These are phyloP conservation scores for Fusarium drepaniforme DNA, from an alignment of 2,329 filamentous ascomycete species.

Conservation along the genomic window DNA sequence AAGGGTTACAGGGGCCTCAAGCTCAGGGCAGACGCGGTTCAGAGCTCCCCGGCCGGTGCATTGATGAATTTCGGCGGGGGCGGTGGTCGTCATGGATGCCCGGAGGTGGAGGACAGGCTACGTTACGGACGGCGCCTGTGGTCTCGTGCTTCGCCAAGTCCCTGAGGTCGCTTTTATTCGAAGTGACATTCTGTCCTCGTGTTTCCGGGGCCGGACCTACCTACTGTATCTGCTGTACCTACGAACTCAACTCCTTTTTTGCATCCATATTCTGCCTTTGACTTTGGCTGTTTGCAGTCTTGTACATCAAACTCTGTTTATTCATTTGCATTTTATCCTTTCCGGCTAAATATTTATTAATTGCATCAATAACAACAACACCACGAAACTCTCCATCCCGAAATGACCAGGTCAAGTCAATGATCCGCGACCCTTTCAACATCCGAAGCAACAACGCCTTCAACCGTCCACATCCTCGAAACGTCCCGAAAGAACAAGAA, in stretches of 20 bases:
- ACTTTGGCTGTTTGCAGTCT: conserved; percentile 18
- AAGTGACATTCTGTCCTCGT: conserved; percentile 5
- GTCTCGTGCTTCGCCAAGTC: conserved; percentile 39
- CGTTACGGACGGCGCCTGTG: conserved; percentile 20
- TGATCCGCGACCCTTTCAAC: conserved; percentile 61
- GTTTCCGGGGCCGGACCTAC: not conserved
- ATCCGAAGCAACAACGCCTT: conserved; percentile 58
- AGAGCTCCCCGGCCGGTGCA: conserved; percentile 9
- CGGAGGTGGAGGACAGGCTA: not conserved
- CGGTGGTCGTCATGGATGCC: conserved; percentile 20
- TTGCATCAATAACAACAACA: conserved; percentile 7
- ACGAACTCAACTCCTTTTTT: conserved; percentile 10
- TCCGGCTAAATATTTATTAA: not conserved
- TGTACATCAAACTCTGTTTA: conserved; percentile 18
- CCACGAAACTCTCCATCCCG: conserved; percentile 21
- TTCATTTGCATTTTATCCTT: conserved; percentile 5
- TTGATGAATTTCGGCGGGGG: conserved; percentile 11
- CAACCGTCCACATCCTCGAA: conserved; percentile 60
- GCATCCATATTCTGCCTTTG: conserved; percentile 4
- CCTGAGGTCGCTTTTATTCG: conserved; percentile 5
- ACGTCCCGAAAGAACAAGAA: conserved; percentile 58
- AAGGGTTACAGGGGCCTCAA: not conserved
- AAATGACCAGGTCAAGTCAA: conserved; percentile 48
- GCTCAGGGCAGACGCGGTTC: not conserved
- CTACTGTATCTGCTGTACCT: not conserved